Base-by-base conservation (phyloP, 257 asterid genomes). In the Cynanchum wilfordii region DNA sequence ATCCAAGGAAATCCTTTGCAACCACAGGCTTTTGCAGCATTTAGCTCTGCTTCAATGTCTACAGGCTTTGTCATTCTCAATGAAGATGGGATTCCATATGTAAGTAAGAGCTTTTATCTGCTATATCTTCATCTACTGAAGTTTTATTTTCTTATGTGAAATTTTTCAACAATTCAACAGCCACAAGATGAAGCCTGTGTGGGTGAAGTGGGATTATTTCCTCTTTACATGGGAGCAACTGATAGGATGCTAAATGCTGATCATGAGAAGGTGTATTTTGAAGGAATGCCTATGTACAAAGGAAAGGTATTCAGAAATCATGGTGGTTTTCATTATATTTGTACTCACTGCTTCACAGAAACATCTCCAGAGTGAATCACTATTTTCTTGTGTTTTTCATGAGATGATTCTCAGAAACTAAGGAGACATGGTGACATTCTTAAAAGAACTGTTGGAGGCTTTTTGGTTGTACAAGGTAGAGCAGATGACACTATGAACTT, bases 401-500 rank as follows among this genome's bases (percentile, higher is more conserved):
- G 56, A 38, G 24, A 59, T 22, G n/a, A 56, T 73, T 29, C 17
- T 57, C 88, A 91, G 97, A 88, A 84, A 89, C 96, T 93, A 45
- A 86, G 98, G 75, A 87, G 98, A 79, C 98, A 93, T 24, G 97
- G 98, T 25, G 98, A 93, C 80, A 76, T 93, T 71, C 52, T 93
- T 44, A 88, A 88, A 82, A 86, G 96, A 80, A 86, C 84, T 30
- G 87, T 85, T 10, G 95, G 94, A 58, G 96, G 98, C 58, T 93
- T 79, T 76, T 47, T 84, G 24, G 30, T 72, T 65, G 97, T 91
- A 58, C 96, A 88, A 70, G 98, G 98, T 66, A 80, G 98, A 84
- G 92, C 96, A 20, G 98, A 93, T 82, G 98, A 93, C 84, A 93
- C 98, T 59, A 91, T 93, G 98, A 93, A 93, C 82, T 90, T 93